A percentile compares a stretch with the other conserved stretches of the same genome.
These are phyloP conservation scores for Botrytis medusae DNA, from an alignment of 2,329 filamentous ascomycete species.

Conservation along the genomic window DNA sequence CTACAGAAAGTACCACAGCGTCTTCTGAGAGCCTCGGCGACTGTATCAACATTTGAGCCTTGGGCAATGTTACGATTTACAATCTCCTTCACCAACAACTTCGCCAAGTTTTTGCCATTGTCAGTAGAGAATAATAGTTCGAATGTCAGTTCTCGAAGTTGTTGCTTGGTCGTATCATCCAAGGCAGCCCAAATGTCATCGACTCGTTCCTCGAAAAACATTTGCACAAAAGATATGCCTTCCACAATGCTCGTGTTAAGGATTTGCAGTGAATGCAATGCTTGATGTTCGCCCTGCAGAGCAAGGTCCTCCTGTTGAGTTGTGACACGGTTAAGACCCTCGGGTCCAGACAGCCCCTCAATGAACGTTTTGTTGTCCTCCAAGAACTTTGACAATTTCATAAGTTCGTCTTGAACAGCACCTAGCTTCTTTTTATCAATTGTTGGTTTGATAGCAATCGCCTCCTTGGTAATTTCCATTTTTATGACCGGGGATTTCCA, in stretches of 20 bases:
- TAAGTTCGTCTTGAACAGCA: slow-evolving; percentile 76
- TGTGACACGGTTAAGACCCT: slow-evolving; percentile 73
- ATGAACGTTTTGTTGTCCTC: slow-evolving; percentile 87
- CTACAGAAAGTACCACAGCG: slow-evolving; percentile 97
- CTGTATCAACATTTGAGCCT: slow-evolving; percentile 94
- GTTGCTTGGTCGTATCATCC: slow-evolving; percentile 66
- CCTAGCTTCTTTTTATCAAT: slow-evolving; percentile 68
- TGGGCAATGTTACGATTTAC: slow-evolving; percentile 97
- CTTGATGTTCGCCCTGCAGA: slow-evolving; percentile 90
- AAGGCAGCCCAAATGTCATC: slow-evolving; percentile 82
- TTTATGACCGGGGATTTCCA: slow-evolving; percentile 80
- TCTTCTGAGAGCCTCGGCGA: slow-evolving; percentile 88
- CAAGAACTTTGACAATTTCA: slow-evolving; percentile 77
- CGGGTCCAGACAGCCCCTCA: slow-evolving; percentile 87
- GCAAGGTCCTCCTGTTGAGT: slow-evolving; percentile 90
- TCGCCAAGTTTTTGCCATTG: slow-evolving; percentile 83
- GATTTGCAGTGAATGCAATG: slow-evolving; percentile 79
- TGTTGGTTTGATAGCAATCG: slow-evolving; percentile 64
- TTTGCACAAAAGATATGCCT: slow-evolving; percentile 92
- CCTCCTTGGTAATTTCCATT: slow-evolving; percentile 54
- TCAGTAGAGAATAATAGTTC: slow-evolving; percentile 80
- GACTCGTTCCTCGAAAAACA: slow-evolving; percentile 90
- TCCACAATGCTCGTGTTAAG: slow-evolving; percentile 90
- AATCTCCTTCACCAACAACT: slow-evolving; percentile 93
- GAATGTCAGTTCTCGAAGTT: slow-evolving; percentile 77